Evolutionary conservation across 2,329 filamentous ascomycete species (phyloP).

Genomic region (Arthrinium phaeospermum): DNA sequence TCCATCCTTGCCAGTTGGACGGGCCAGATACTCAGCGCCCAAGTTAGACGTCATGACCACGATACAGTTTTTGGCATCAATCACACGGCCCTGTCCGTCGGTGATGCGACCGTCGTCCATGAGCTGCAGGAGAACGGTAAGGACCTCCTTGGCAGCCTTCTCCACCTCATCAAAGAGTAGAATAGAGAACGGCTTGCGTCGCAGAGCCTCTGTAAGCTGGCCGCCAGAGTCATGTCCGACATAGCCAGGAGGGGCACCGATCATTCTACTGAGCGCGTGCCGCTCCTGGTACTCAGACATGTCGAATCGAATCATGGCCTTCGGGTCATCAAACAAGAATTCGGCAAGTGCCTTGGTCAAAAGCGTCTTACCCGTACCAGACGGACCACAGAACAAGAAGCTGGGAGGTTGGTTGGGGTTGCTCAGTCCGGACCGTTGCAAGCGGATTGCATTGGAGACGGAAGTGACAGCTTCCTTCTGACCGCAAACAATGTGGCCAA

Average conservation of each 20-base stretch:
- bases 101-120: slow-evolving; percentile 99
- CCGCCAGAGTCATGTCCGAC: slow-evolving; percentile 96
- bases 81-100: slow-evolving; percentile 91
- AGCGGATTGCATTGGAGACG: slow-evolving; percentile 93
- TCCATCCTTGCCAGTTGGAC: slow-evolving; percentile 78
- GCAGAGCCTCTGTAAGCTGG: slow-evolving; percentile 92
- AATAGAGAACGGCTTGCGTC: slow-evolving; percentile 95
- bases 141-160: slow-evolving; percentile 96
- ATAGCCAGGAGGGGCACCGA: slow-evolving; percentile 95
- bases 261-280: slow-evolving; percentile 95
- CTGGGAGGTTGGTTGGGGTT: slow-evolving; percentile 97
- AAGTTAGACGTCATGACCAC: slow-evolving; percentile 99
- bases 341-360: slow-evolving; percentile 96
- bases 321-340: slow-evolving; percentile 96
- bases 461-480: slow-evolving; percentile 92
- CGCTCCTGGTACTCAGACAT: slow-evolving; percentile 99
- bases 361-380: slow-evolving; percentile 96
- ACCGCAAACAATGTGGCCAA: slow-evolving; percentile 85
- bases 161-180: slow-evolving; percentile 97
- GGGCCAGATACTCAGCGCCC: slow-evolving; percentile 89
- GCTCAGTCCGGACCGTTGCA: slow-evolving; percentile 90
- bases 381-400: slow-evolving; percentile 98
- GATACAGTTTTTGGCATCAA: slow-evolving; percentile 97
- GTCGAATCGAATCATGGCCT: slow-evolving; percentile 98
- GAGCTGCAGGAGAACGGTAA: slow-evolving; percentile 97